These are phyloP conservation scores for Penicillium fuscoglaucum DNA, from an alignment of 2,329 filamentous ascomycete species.

Conservation along the genomic window DNA sequence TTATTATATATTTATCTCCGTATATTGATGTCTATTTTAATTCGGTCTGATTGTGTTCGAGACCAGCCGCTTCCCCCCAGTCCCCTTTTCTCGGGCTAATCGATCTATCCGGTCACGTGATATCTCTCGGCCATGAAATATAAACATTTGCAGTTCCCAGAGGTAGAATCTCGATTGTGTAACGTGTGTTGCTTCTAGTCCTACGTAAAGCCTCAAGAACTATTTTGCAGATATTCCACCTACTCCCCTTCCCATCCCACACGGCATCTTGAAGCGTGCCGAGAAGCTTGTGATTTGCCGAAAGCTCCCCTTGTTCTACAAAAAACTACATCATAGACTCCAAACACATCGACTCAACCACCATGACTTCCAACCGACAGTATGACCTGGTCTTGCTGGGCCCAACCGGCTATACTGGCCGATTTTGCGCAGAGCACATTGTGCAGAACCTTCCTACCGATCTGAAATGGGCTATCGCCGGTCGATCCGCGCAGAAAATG, in stretches of 20 bases:
- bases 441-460: slow-evolving; percentile 68
- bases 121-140: neutral
- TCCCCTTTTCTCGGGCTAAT: slow-evolving; percentile 4
- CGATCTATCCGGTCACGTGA: slow-evolving; percentile 12
- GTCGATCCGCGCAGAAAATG: slow-evolving; percentile 76
- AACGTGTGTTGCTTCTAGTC: neutral
- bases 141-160: neutral
- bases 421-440: slow-evolving; percentile 73
- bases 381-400: slow-evolving; percentile 69
- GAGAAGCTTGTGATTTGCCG: slow-evolving; percentile 8
- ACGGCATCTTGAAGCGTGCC: neutral
- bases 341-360: neutral
- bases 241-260: neutral
- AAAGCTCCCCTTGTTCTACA: slow-evolving; percentile 9
- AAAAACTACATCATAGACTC: slow-evolving; percentile 4
- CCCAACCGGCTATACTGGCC: slow-evolving; percentile 81
- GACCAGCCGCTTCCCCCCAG: neutral
- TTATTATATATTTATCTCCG: neutral
- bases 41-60: slow-evolving; percentile 3
- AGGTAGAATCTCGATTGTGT: neutral
- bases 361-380: slow-evolving; percentile 49
- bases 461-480: slow-evolving; percentile 84
- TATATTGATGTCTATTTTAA: neutral
- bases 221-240: neutral
- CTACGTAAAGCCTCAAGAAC: neutral